Evolutionary conservation across 371 early-diverging fungal genomes (phyloP), one percentile per base, ranked within the genome.

Genomic region (Apophysomyces elegans): DNA sequence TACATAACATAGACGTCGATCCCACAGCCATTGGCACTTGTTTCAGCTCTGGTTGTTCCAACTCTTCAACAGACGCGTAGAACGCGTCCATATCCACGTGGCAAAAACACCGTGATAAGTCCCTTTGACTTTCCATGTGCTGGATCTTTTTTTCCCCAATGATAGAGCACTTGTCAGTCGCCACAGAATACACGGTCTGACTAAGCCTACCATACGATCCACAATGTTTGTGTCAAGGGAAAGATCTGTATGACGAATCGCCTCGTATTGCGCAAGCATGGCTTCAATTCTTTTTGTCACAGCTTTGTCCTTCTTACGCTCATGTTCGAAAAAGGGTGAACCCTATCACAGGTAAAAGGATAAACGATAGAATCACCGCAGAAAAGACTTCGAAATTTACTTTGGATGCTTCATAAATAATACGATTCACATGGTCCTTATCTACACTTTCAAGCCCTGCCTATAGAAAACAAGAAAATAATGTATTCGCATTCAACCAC

Each of bases 51-150:
- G 90, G 89, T 2, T 83, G 66, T 39, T 88, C 88, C 4, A 88
- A 77, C 74, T 88, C 88, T 75, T 93, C 91, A 1, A 90, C 88
- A 0, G 88, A 83, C 0, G 91, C 91, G 70, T 90, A 93, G 57
- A 90, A 93, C 1, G 91, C 88, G 58, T 83, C 85, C 90, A 89
- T 90, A 70, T 90, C 90, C 39, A 92, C 76, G 75, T 88, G 88
- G 35, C 86, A 85, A 26, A 90, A 88, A 35, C 62, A 70, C 43
- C 78, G 78, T 21, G 72, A 69, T 35, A 86, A 61, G 58, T 88
- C 85, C 9, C 88, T 58, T 1, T 61, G 72, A 1, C 62, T 56
- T 59, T 88, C 87, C 16, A 86, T 54, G 21, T 73, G 74, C 13
- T 65, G 56, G 11, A 85, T 68, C 77, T 74, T 26, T 26, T 26